These are phyloP conservation scores for Lentinula novae-zelandiae DNA, from an alignment of 1,284 basidiomycete genomes.

Conservation along the genomic window DNA sequence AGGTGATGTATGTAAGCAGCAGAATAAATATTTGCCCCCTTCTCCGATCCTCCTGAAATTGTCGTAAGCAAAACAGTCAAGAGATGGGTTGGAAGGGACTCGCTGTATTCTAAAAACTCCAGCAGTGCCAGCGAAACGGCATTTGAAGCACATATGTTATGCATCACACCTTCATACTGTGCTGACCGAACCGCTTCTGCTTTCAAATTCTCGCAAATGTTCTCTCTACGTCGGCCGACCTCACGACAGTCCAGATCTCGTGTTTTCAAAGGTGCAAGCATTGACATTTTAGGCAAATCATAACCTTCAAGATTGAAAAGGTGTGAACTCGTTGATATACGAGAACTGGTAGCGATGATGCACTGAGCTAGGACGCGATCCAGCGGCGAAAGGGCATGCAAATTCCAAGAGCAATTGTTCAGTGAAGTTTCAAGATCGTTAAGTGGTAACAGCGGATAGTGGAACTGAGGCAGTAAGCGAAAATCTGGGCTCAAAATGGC, in stretches of 20 bases:
- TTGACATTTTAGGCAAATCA: background rate
- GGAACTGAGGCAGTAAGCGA: background rate
- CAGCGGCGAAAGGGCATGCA: constrained; percentile 4
- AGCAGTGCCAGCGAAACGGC: background rate
- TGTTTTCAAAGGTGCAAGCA: background rate
- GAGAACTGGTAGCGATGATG: constrained; percentile 5
- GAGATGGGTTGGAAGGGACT: background rate
- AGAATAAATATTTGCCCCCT: background rate
- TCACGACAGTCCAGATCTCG: background rate
- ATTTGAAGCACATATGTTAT: background rate
- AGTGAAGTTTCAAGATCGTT: background rate
- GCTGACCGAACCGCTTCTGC: constrained; percentile 7
- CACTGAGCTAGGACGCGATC: constrained; percentile 8
- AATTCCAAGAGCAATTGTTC: background rate
- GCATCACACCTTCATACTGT: constrained; percentile 2
- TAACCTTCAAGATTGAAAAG: background rate
- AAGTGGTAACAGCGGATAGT: constrained; percentile 1
- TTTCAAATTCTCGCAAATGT: constrained; percentile 4
- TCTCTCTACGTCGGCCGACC: background rate
- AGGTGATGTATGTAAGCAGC: constrained; percentile 4
- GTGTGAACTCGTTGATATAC: background rate
- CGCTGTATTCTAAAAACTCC: constrained; percentile 4
- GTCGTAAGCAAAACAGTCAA: background rate
- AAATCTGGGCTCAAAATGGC: background rate
- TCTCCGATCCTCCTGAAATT: background rate